phyloP scores from a whole-genome alignment of 2,329 filamentous ascomycete genomes.

The Berkeleyomyces rouxiae region DNA sequence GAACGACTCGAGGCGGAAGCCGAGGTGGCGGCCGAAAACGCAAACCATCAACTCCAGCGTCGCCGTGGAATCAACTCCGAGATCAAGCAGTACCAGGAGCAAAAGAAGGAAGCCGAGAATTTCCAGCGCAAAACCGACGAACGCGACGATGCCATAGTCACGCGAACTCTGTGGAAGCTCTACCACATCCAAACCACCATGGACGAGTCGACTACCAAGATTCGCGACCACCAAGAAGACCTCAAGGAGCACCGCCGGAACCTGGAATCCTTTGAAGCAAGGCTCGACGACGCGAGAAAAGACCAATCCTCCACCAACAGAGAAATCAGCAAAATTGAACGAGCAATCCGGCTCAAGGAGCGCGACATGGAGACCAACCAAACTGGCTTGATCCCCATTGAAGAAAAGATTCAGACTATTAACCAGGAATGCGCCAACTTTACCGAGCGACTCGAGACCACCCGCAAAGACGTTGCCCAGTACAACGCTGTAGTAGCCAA shows the following conservation, averaged over 20 bases:
- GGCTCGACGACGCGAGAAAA: constrained; percentile 63
- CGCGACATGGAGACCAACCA: constrained; percentile 75
- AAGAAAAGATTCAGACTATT: constrained; percentile 78
- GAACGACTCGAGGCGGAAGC: constrained; percentile 75
- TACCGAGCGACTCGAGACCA: constrained; percentile 48
- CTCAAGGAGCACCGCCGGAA: constrained; percentile 82
- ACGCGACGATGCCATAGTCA: constrained; percentile 78
- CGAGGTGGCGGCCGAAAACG: constrained; percentile 75
- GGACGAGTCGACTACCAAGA: constrained; percentile 77
- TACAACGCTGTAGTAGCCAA: constrained; percentile 54
- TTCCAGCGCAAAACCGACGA: constrained; percentile 85
- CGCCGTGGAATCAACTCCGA: constrained; percentile 92
- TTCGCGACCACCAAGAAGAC: constrained; percentile 86
- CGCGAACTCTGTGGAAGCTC: constrained; percentile 89
- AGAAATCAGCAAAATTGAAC: constrained; percentile 68
- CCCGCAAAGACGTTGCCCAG: constrained; percentile 59
- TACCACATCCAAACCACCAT: constrained; percentile 90
- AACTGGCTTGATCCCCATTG: constrained; percentile 71
- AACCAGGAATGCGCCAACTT: constrained; percentile 52
- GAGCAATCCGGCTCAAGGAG: constrained; percentile 69
- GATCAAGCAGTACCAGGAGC: constrained; percentile 93
- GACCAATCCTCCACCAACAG: constrained; percentile 65
- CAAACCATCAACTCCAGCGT: constrained; percentile 73
- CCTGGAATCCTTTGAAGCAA: constrained; percentile 66
- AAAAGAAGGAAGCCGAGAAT: constrained; percentile 87